Evolutionary conservation across 495 filamentous ascomycete species (phyloP).

Genomic region (Collariella sp.): DNA sequence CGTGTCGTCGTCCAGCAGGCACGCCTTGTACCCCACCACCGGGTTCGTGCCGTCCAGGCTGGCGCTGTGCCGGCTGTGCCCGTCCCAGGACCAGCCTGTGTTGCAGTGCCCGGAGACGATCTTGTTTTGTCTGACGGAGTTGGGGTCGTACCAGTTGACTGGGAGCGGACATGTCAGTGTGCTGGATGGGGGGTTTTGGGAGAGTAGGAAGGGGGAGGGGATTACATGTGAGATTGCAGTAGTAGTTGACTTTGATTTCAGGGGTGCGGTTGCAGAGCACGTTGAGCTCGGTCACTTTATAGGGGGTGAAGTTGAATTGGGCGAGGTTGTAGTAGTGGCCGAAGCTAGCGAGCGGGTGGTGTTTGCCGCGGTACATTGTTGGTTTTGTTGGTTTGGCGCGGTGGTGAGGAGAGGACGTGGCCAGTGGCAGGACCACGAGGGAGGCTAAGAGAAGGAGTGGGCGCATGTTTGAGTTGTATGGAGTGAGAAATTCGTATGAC

Average conservation of each 20-base stretch:
- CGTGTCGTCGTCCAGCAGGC: slow-evolving; percentile 12
- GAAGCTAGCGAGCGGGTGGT: neutral
- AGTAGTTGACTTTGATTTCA: neutral
- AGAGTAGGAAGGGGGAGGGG: too few species aligned
- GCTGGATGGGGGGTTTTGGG: too few species aligned
- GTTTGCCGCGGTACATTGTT: too few species aligned
- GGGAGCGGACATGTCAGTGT: too few species aligned
- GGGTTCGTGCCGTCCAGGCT: slow-evolving; percentile 16
- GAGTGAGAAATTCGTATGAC: neutral
- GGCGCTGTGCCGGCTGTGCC: slow-evolving; percentile 8
- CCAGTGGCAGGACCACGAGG: neutral
- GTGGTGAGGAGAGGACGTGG: neutral
- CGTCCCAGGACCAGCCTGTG: slow-evolving; percentile 26
- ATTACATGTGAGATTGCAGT: slow-evolving; percentile 3
- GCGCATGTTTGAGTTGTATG: neutral
- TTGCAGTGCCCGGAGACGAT: slow-evolving; percentile 21
- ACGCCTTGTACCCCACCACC: slow-evolving; percentile 13
- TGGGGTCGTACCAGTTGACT: slow-evolving; percentile 32
- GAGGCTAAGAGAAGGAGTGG: neutral
- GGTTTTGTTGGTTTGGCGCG: neutral
- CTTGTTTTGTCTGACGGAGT: slow-evolving; percentile 26
- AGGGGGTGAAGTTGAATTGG: slow-evolving; percentile 12
- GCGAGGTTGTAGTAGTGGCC: neutral
- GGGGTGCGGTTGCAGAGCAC: slow-evolving; percentile 1
- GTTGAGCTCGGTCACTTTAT: neutral